These are phyloP conservation scores for Apodospora peruviana DNA, from an alignment of 495 filamentous ascomycete genomes.

Conservation along the genomic window DNA sequence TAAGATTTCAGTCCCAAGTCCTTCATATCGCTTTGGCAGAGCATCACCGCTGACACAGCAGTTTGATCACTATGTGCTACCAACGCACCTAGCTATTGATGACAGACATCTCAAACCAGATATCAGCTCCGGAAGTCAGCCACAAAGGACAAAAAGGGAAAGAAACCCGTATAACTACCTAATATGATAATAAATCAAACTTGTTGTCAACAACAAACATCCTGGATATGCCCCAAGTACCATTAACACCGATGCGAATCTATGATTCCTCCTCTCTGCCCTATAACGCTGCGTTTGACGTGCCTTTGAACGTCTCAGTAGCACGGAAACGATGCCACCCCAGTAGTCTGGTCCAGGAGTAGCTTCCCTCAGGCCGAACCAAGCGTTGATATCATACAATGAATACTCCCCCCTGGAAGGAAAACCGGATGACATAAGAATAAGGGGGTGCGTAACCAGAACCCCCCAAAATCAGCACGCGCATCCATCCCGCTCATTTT, in stretches of 20 bases:
- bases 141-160: too few relatives aligned
- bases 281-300: background rate
- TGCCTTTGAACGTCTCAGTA: too few relatives aligned
- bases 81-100: too few relatives aligned
- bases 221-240: slow-evolving; percentile 1
- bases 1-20: too few relatives aligned
- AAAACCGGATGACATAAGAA: slow-evolving; percentile 3
- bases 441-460: background rate
- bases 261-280: slow-evolving; percentile 1
- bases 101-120: too few relatives aligned
- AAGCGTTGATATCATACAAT: background rate
- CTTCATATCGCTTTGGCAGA: too few relatives aligned
- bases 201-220: slow-evolving; percentile 2
- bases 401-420: slow-evolving; percentile 4
- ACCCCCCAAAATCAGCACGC: slow-evolving; percentile 55
- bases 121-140: too few relatives aligned
- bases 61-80: too few relatives aligned
- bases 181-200: too few relatives aligned
- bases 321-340: too few relatives aligned
- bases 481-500: slow-evolving; percentile 86
- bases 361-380: background rate
- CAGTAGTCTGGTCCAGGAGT: background rate
- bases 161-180: too few relatives aligned
- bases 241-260: slow-evolving; percentile 15
- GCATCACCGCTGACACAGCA: too few relatives aligned